phyloP scores from a whole-genome alignment of 1,139 yeast species.

The Spathaspora sp. region DNA sequence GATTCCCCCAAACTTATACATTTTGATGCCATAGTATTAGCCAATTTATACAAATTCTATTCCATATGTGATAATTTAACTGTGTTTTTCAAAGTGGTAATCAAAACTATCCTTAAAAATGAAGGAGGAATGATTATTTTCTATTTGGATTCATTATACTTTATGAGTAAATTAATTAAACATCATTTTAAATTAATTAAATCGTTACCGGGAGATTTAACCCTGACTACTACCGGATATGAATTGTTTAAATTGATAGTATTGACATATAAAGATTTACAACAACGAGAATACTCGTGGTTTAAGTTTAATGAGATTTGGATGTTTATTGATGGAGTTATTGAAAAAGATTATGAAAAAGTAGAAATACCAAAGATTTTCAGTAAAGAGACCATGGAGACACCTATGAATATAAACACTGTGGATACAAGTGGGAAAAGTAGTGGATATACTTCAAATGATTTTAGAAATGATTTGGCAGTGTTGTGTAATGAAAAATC shows the following conservation, averaged over 20 bases:
- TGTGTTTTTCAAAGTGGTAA: slow-evolving; percentile 41
- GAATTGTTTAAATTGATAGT: slow-evolving; percentile 38
- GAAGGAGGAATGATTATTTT: slow-evolving; percentile 43
- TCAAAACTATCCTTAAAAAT: slow-evolving; percentile 38
- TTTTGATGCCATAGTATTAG: slow-evolving; percentile 32
- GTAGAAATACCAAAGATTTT: slow-evolving; percentile 6
- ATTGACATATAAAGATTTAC: slow-evolving; percentile 35
- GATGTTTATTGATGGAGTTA: slow-evolving; percentile 35
- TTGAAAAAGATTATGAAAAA: slow-evolving; percentile 20
- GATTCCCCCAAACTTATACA: slow-evolving; percentile 39
- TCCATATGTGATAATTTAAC: slow-evolving; percentile 36
- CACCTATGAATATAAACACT: slow-evolving; percentile 34
- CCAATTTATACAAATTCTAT: slow-evolving; percentile 34
- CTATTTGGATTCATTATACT: slow-evolving; percentile 42
- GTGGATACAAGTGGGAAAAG: slow-evolving; percentile 5
- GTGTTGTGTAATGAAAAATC: slow-evolving; percentile 15
- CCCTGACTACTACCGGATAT: slow-evolving; percentile 26
- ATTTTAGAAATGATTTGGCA: slow-evolving; percentile 31
- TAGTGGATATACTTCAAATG: slow-evolving; percentile 20
- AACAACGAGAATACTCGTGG: slow-evolving; percentile 32
- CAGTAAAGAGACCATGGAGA: slow-evolving; percentile 31
- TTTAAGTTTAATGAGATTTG: slow-evolving; percentile 35
- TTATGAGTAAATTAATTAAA: slow-evolving; percentile 33
- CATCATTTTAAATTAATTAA: slow-evolving; percentile 40
- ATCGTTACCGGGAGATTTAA: slow-evolving; percentile 27